Conservation (phyloP, 257 asterid species). For the Catharanthus roseus region DNA sequence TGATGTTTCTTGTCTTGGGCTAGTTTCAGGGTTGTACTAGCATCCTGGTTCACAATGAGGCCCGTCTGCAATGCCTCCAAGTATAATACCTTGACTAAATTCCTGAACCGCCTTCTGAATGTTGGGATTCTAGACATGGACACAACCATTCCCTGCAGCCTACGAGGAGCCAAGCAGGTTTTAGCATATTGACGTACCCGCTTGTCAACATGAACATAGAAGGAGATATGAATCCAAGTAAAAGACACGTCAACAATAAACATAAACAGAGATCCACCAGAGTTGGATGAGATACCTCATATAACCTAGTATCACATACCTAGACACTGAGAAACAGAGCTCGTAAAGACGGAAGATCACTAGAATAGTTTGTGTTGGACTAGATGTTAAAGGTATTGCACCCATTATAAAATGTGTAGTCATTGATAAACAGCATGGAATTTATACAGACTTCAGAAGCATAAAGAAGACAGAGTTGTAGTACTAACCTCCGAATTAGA, state of each 20-base stretch:
- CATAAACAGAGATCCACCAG: too few relatives aligned
- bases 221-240: too few relatives aligned
- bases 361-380: too few relatives aligned
- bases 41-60: slow-evolving; percentile 17
- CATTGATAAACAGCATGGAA: background rate
- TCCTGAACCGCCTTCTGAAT: slow-evolving; percentile 68
- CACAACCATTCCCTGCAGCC: slow-evolving; percentile 77
- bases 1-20: slow-evolving; percentile 15
- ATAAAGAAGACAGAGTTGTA: background rate
- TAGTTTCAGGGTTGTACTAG: slow-evolving; percentile 5
- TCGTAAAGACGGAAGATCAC: too few relatives aligned
- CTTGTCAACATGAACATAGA: background rate
- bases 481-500: slow-evolving; percentile 60
- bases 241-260: too few relatives aligned
- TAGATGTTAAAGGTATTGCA: too few relatives aligned
- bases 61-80: slow-evolving; percentile 51
- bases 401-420: too few relatives aligned
- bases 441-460: too few relatives aligned
- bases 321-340: too few relatives aligned
- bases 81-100: slow-evolving; percentile 53
- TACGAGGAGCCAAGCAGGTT: slow-evolving; percentile 4
- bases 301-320: too few relatives aligned
- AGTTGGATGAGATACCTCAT: too few relatives aligned
- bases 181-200: background rate
- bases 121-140: slow-evolving; percentile 74